Evolutionary conservation across 2,329 filamentous ascomycete genomes (phyloP).

Genomic region (Nemania diffusa): DNA sequence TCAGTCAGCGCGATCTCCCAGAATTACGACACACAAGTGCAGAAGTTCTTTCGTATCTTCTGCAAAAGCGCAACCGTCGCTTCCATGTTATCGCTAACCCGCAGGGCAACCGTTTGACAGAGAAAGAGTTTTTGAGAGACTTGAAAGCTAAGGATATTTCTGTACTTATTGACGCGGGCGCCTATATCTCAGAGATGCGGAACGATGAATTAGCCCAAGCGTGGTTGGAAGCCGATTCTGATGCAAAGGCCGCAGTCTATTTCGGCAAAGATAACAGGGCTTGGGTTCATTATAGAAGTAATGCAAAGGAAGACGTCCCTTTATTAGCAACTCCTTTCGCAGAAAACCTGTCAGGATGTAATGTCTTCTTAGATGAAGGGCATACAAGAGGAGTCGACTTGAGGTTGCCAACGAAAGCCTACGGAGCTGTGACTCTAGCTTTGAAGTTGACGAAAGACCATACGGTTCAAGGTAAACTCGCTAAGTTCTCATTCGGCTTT

Average conservation of each 20-base stretch:
- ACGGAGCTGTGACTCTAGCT: slow-evolving; percentile 65
- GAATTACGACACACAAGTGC: slow-evolving; percentile 69
- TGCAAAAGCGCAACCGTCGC: slow-evolving; percentile 60
- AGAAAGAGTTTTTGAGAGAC: slow-evolving; percentile 56
- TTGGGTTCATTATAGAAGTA: slow-evolving; percentile 54
- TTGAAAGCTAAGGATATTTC: slow-evolving; percentile 15
- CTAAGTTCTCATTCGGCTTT: background rate
- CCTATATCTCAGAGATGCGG: slow-evolving; percentile 70
- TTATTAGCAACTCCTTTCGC: slow-evolving; percentile 64
- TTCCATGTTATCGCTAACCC: slow-evolving; percentile 54
- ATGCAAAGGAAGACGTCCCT: slow-evolving; percentile 49
- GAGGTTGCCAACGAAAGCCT: slow-evolving; percentile 59
- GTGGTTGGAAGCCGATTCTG: slow-evolving; percentile 61
- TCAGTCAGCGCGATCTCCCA: slow-evolving; percentile 68
- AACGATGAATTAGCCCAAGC: slow-evolving; percentile 60
- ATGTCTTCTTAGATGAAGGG: slow-evolving; percentile 65
- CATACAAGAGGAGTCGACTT: slow-evolving; percentile 71
- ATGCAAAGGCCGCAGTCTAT: slow-evolving; percentile 62
- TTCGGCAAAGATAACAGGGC: slow-evolving; percentile 60
- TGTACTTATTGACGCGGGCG: slow-evolving; percentile 72
- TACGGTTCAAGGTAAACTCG: slow-evolving; percentile 61
- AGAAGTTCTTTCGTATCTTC: slow-evolving; percentile 67
- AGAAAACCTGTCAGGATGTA: slow-evolving; percentile 53
- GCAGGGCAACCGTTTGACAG: slow-evolving; percentile 53
- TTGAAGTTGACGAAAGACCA: slow-evolving; percentile 68